Evolutionary conservation across 164 flowering plant species (phyloP).

Genomic region (Buxus sempervirens): DNA sequence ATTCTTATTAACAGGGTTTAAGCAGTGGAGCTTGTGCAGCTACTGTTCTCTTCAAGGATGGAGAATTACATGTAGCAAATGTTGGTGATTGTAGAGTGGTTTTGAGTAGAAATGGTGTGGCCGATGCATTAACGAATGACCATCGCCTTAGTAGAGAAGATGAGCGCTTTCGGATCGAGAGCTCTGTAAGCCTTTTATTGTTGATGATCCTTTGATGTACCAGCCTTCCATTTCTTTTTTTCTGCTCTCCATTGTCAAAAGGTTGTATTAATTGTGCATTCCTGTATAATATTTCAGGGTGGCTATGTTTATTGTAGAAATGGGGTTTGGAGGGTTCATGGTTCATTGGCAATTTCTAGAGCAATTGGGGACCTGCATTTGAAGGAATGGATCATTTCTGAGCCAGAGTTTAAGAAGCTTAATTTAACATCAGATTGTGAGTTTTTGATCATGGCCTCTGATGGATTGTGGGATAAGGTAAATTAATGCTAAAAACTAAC

Average conservation of each 20-base stretch:
- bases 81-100: conserved; percentile 64
- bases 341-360: conserved; percentile 57
- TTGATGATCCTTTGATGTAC: neutral
- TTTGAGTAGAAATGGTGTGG: conserved; percentile 47
- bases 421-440: conserved; percentile 35
- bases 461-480: conserved; percentile 75
- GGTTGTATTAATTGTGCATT: neutral
- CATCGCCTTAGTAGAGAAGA: conserved; percentile 49
- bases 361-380: conserved; percentile 49
- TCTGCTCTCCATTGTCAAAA: neutral
- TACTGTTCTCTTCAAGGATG: conserved; percentile 38
- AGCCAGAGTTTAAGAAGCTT: conserved; percentile 40
- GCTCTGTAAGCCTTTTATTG: conserved; percentile 26
- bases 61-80: conserved; percentile 38
- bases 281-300: conserved; percentile 31
- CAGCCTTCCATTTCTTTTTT: neutral
- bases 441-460: conserved; percentile 57
- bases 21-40: conserved; percentile 53
- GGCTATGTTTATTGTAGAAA: conserved; percentile 36
- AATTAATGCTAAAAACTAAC: neutral
- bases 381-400: conserved; percentile 51
- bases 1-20: conserved; percentile 30
- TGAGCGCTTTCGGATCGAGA: conserved; percentile 58
- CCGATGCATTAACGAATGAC: conserved; percentile 38
- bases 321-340: conserved; percentile 60